These are phyloP conservation scores for Teunomyces funiuensis DNA, from an alignment of 805 yeast genomes.

Conservation along the genomic window DNA sequence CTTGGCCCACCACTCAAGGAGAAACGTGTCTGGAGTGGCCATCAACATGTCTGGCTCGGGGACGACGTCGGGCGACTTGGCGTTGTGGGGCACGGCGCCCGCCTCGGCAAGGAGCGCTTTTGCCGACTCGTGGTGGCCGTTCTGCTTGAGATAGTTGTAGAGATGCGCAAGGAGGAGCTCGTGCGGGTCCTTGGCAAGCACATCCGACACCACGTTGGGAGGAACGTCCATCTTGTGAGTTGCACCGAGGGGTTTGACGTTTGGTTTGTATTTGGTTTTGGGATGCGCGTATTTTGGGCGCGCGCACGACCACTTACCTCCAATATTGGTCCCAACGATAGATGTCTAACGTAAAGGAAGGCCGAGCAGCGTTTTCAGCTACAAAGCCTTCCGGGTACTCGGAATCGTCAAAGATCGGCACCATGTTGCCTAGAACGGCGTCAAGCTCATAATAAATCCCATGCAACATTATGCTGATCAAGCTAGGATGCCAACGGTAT, in stretches of 20 bases:
- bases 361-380: neutral
- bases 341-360: too few relatives aligned
- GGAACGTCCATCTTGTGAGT: constrained; percentile 6
- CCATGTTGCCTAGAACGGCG: constrained; percentile 10
- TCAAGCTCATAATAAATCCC: constrained; percentile 31
- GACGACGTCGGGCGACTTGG: constrained; percentile 6
- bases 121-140: constrained; percentile 52
- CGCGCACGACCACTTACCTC: too few relatives aligned
- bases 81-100: constrained; percentile 38
- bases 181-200: constrained; percentile 44
- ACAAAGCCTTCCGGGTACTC: constrained; percentile 26
- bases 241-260: neutral
- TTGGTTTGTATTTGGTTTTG: neutral
- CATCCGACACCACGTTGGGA: constrained; percentile 12
- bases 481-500: constrained; percentile 21
- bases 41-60: constrained; percentile 32
- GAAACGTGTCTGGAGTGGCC: constrained; percentile 39
- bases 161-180: constrained; percentile 53
- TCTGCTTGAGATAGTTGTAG: constrained; percentile 48
- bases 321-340: too few relatives aligned
- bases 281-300: too few relatives aligned
- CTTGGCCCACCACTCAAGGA: constrained; percentile 58
- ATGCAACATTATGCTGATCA: constrained; percentile 34
- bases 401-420: constrained; percentile 27
- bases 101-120: constrained; percentile 42